Base-by-base conservation (phyloP, 2,329 filamentous ascomycete genomes). In the Pseudogymnoascus sp. region DNA sequence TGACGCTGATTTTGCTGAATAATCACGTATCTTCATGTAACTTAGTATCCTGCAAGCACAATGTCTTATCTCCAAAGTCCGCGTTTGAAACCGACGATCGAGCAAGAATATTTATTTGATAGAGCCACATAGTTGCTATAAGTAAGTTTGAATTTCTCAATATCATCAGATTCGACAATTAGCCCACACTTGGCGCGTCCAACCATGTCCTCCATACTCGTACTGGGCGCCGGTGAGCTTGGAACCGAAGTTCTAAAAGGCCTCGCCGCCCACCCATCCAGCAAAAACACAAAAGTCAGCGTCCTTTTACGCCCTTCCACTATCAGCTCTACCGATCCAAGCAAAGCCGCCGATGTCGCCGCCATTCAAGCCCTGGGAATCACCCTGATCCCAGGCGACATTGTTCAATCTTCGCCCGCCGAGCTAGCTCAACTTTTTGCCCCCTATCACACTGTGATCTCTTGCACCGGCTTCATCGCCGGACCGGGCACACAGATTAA, bases 221-320 rank as follows among this genome's bases (percentile, higher is more conserved):
- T 89, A 58, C 73, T 89, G 62, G 85, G 86, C 59, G 82, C 82
- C n/a, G 86, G 85, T 62, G 85, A 89, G 73, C 79, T 89, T 12
- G 86, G 85, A 57, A 73, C 75, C 4, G 76, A 80, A 14, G 75
- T 88, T 62, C 73, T 88, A 14, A 70, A 76, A 32, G 74, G 78
- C 9, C 76, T 89, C 6, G 69, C 74, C 12, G 57, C 86, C 64
- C 76, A 79, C 0, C 30, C 66, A n/a, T 61, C 64, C 14, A 71
- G 69, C 6, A 70, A 70, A n/a, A 9, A 54, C 11, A 54, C 47
- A 18, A n/a, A 54, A 54, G 69, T 86, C 16, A 76, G 79, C 0
- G 74, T 88, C 32, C 75, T 85, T 25, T 72, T 88, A 2, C 80
- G 85, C 4, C 73, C 77, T 2, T 70, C 76, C 1, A 77, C 77